A percentile compares a stretch with the other conserved stretches of the same genome.
Evolutionary conservation across 306 rosid genomes (phyloP).

Genomic region (Gleditsia sinensis): DNA sequence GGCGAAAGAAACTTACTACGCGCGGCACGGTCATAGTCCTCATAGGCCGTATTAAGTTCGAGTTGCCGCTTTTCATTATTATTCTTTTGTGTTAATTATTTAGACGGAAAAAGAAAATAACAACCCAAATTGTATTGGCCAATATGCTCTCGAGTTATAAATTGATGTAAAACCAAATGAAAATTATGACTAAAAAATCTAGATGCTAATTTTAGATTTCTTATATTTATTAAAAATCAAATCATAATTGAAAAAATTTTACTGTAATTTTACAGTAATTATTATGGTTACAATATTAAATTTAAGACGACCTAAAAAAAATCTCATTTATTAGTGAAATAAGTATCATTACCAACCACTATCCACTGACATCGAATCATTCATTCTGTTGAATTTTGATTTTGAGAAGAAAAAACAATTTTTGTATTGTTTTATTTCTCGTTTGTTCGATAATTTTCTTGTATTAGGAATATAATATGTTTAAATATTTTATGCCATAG

Average conservation of each 20-base stretch:
- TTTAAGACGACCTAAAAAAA: too few relatives aligned
- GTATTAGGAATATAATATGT: too few relatives aligned
- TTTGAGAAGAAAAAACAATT: background rate
- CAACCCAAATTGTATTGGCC: too few relatives aligned
- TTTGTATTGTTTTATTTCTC: background rate
- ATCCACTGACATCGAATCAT: background rate
- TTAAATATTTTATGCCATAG: too few relatives aligned
- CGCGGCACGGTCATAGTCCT: background rate
- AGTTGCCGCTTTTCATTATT: background rate
- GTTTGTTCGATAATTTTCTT: background rate
- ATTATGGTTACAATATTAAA: background rate
- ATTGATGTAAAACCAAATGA: too few relatives aligned
- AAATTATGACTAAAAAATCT: background rate
- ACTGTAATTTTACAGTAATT: background rate
- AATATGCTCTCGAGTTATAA: too few relatives aligned
- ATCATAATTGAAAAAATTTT: background rate
- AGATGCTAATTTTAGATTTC: background rate
- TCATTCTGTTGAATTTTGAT: background rate
- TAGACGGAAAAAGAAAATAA: too few relatives aligned
- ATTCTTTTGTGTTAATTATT: background rate
- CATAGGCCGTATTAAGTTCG: background rate
- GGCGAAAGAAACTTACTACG: background rate
- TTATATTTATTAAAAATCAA: too few relatives aligned
- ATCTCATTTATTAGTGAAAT: background rate
- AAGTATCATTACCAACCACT: background rate